phyloP scores from a whole-genome alignment of 169 alveolate genomes.

The Besnoitia besnoiti region DNA sequence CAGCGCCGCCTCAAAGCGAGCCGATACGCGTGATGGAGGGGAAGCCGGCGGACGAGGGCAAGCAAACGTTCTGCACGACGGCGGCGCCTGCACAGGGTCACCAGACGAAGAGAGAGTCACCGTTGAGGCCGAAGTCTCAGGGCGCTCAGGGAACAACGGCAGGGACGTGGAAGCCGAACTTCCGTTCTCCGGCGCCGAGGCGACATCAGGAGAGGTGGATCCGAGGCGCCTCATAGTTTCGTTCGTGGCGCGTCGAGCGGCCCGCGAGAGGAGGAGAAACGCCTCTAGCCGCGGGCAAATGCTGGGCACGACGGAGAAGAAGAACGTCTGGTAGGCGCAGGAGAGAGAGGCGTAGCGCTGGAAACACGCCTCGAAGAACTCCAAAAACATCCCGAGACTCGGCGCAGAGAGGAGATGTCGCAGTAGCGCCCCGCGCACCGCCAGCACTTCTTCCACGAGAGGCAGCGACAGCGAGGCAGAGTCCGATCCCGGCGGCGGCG shows the following conservation, averaged over 20 bases:
- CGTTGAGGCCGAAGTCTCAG: background rate
- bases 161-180: too few relatives aligned
- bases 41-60: too few relatives aligned
- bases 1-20: background rate
- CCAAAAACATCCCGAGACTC: background rate
- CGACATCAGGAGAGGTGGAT: background rate
- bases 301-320: background rate
- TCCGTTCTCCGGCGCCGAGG: too few relatives aligned
- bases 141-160: too few relatives aligned
- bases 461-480: background rate
- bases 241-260: background rate
- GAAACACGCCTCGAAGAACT: background rate
- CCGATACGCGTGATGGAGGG: too few relatives aligned
- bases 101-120: background rate
- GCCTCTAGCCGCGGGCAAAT: background rate
- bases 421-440: background rate
- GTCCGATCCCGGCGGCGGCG: background rate
- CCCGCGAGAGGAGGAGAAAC: background rate
- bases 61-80: too few relatives aligned
- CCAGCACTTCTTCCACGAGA: constrained; percentile 1
- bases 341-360: background rate
- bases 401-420: background rate
- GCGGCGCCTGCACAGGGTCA: too few relatives aligned
- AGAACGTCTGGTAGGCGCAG: background rate
- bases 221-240: background rate